Evolutionary conservation across 2,329 filamentous ascomycete genomes (phyloP).

Genomic region (Penicillium sp.): DNA sequence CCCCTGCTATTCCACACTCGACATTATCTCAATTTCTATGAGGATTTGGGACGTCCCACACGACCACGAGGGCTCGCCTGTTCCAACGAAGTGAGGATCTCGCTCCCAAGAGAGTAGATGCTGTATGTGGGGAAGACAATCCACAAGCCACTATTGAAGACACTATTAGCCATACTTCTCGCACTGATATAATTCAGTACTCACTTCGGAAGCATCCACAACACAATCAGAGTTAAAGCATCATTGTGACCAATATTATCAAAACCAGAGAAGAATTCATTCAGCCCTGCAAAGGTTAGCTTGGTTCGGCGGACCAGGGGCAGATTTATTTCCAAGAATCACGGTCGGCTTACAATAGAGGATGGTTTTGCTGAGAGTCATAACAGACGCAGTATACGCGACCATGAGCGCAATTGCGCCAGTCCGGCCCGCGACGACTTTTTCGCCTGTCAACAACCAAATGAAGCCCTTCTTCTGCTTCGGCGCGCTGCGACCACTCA

Average conservation of each 20-base stretch:
- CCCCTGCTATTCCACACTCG: neutral
- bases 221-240: constrained; percentile 50
- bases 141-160: constrained; percentile 58
- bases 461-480: constrained; percentile 35
- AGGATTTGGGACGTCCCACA: constrained; percentile 30
- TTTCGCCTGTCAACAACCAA: constrained; percentile 50
- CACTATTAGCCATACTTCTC: neutral
- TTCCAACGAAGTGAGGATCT: constrained; percentile 62
- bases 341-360: constrained; percentile 57
- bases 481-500: constrained; percentile 24
- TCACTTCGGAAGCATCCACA: constrained; percentile 69
- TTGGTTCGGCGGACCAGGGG: neutral
- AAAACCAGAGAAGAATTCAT: constrained; percentile 62
- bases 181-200: constrained; percentile 26
- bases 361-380: constrained; percentile 68
- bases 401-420: constrained; percentile 59
- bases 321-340: neutral
- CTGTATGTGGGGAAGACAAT: constrained; percentile 64
- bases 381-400: constrained; percentile 58
- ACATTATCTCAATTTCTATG: constrained; percentile 12
- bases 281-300: constrained; percentile 46
- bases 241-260: constrained; percentile 64
- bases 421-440: constrained; percentile 51
- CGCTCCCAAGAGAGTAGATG: constrained; percentile 58
- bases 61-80: constrained; percentile 27